These are phyloP conservation scores for Alternaria alternata DNA, from an alignment of 2,329 filamentous ascomycete genomes.

Conservation along the genomic window DNA sequence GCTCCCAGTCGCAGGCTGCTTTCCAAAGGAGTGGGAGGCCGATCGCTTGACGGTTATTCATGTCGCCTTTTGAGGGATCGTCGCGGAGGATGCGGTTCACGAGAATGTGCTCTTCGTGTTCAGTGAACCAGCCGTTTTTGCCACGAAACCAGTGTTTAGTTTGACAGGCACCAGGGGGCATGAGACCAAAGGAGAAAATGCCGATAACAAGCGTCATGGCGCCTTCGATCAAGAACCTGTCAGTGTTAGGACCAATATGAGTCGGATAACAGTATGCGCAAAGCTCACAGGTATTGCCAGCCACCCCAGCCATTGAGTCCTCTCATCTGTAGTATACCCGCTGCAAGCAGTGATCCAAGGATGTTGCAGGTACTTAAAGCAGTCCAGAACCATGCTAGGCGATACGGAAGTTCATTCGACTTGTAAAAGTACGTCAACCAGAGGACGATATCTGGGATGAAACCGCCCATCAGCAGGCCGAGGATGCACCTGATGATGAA, in stretches of 20 bases:
- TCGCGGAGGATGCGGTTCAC: constrained; percentile 69
- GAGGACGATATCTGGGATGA: constrained; percentile 50
- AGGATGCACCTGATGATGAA: constrained; percentile 52
- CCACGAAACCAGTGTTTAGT: constrained; percentile 64
- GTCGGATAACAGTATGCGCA: background rate
- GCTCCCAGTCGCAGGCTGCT: constrained; percentile 39
- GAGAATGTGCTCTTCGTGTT: constrained; percentile 67
- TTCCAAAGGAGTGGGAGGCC: constrained; percentile 30
- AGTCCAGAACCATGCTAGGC: constrained; percentile 56
- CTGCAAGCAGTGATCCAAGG: constrained; percentile 50
- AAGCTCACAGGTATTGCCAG: constrained; percentile 48
- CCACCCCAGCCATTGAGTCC: constrained; percentile 53
- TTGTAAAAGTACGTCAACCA: constrained; percentile 55
- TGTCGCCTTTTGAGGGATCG: constrained; percentile 63
- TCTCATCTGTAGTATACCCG: constrained; percentile 54
- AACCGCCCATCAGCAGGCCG: constrained; percentile 49
- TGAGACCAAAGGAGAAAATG: constrained; percentile 62
- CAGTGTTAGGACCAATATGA: constrained; percentile 44
- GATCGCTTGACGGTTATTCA: constrained; percentile 53
- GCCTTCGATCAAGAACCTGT: constrained; percentile 64
- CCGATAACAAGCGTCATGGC: constrained; percentile 63
- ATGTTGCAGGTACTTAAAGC: constrained; percentile 49
- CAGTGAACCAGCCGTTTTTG: constrained; percentile 69
- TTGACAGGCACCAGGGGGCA: constrained; percentile 59
- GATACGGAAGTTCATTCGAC: constrained; percentile 51